Evolutionary conservation across 805 yeast genomes (phyloP).

Genomic region (Lipomyces starkeyi): DNA sequence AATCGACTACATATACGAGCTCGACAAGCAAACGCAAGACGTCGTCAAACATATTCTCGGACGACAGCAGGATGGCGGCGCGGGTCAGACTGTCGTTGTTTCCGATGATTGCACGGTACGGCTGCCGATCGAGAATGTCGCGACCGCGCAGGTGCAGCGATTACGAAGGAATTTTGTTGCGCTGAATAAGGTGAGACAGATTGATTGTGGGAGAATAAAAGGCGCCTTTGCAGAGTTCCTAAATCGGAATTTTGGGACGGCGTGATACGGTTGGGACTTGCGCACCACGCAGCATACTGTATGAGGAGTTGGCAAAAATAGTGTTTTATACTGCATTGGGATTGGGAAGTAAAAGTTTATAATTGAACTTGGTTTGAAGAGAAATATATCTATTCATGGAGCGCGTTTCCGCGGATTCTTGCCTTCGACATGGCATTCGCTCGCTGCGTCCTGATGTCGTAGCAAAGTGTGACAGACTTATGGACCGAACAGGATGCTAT

Average conservation of each 20-base stretch:
- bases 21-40: slow-evolving; percentile 72
- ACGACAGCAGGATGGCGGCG: slow-evolving; percentile 58
- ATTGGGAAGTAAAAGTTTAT: background rate
- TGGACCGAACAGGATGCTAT: background rate
- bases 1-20: slow-evolving; percentile 73
- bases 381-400: background rate
- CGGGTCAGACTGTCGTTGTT: slow-evolving; percentile 48
- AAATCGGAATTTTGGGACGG: slow-evolving; percentile 59
- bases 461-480: background rate
- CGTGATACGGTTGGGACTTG: background rate
- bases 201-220: slow-evolving; percentile 70
- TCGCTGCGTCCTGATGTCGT: background rate
- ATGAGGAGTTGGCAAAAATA: background rate
- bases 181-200: slow-evolving; percentile 76
- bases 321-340: background rate
- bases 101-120: slow-evolving; percentile 55
- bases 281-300: background rate
- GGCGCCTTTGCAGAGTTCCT: slow-evolving; percentile 80
- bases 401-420: background rate
- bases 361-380: background rate
- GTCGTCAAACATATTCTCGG: slow-evolving; percentile 68
- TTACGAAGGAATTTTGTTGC: slow-evolving; percentile 81
- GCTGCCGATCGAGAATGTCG: slow-evolving; percentile 66
- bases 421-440: background rate
- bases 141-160: slow-evolving; percentile 81